Evolutionary conservation across 225 moss, liverwort and hornwort species (phyloP).

Genomic region (Physcomitrium patens): DNA sequence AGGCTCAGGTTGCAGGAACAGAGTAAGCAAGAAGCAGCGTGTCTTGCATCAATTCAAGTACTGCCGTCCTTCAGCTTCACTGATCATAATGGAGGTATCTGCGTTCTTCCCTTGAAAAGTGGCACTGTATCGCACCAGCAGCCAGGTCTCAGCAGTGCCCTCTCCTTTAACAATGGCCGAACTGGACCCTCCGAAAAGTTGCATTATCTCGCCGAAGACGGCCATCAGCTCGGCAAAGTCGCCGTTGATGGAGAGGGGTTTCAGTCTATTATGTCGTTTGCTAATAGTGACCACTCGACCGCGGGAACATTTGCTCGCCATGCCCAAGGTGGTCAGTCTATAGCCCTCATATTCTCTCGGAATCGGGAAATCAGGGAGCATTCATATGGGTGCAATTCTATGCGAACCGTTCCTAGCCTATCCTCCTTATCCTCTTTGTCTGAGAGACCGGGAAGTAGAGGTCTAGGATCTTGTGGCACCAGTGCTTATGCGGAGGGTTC

Average conservation of each 20-base stretch:
- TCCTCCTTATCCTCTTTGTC: not conserved
- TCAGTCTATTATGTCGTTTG: conserved; percentile 30
- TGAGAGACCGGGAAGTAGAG: conserved; percentile 31
- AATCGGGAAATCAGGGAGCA: conserved; percentile 25
- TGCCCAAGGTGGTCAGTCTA: conserved; percentile 11
- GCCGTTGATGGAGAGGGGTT: conserved; percentile 29
- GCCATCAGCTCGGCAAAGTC: conserved; percentile 26
- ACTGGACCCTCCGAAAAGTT: conserved; percentile 29
- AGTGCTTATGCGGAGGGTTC: conserved; percentile 36
- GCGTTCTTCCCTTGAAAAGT: conserved; percentile 31
- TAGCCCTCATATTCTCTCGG: conserved; percentile 29
- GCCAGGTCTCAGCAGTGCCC: conserved; percentile 5
- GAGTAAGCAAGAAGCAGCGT: conserved; percentile 49
- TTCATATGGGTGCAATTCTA: conserved; percentile 24
- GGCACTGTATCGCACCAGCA: conserved; percentile 23
- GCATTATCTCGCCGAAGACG: conserved; percentile 25
- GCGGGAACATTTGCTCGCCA: conserved; percentile 19
- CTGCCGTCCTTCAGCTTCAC: conserved; percentile 35
- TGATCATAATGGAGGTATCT: conserved; percentile 37
- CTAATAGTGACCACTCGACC: conserved; percentile 32
- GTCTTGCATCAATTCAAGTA: conserved; percentile 41
- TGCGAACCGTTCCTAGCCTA: not conserved
- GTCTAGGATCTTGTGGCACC: conserved; percentile 27
- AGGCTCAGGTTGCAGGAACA: conserved; percentile 82
- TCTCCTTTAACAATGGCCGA: conserved; percentile 27